These are phyloP conservation scores for Aspergillus versicolor DNA, from an alignment of 2,329 filamentous ascomycete genomes.

Conservation along the genomic window DNA sequence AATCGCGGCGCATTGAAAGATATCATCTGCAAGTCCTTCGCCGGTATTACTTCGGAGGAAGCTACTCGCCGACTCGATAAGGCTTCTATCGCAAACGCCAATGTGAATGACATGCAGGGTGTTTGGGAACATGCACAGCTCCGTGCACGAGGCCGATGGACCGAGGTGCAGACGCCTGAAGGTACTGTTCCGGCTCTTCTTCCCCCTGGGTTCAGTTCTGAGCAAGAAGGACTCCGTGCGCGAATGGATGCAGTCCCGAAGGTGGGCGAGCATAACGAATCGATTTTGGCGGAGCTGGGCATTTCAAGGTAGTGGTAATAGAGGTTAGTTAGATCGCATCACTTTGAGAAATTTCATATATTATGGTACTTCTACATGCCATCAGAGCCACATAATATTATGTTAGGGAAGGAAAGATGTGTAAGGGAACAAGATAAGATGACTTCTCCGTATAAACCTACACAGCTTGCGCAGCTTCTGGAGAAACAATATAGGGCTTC, in stretches of 20 bases:
- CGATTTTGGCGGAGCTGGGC: constrained; percentile 48
- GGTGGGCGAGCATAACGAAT: constrained; percentile 53
- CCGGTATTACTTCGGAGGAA: constrained; percentile 37
- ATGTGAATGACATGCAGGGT: constrained; percentile 55
- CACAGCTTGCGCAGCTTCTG: too few species aligned
- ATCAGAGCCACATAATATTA: too few species aligned
- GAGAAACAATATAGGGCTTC: background rate
- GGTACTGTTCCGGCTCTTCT: constrained; percentile 51
- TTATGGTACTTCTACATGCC: too few species aligned
- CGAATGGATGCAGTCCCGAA: constrained; percentile 43
- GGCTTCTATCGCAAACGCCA: constrained; percentile 56
- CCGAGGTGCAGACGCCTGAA: constrained; percentile 48
- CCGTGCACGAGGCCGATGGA: constrained; percentile 52
- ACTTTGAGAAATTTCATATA: background rate
- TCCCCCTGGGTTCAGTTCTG: constrained; percentile 46
- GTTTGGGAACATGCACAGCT: constrained; percentile 58
- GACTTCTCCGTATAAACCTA: too few species aligned
- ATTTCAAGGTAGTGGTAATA: background rate
- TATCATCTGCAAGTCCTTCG: constrained; percentile 49
- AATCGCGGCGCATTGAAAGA: constrained; percentile 49
- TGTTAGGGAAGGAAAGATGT: too few species aligned
- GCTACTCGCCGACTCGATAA: constrained; percentile 46
- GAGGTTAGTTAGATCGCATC: background rate
- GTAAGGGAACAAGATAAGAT: too few species aligned
- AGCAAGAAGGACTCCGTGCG: constrained; percentile 23